Base-by-base conservation (phyloP, 1,139 yeast species). In the Kodamaea sp. region DNA sequence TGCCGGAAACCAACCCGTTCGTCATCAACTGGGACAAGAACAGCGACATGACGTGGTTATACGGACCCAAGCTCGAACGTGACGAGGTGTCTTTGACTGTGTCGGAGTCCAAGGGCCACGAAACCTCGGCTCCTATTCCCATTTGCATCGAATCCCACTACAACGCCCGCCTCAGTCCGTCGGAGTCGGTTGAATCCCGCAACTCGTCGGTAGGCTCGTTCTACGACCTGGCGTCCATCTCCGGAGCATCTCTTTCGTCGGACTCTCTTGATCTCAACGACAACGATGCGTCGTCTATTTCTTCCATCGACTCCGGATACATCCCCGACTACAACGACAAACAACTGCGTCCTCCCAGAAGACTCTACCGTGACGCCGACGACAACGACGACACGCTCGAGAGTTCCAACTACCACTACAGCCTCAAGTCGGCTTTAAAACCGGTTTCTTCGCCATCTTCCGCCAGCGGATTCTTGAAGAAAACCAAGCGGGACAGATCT, bases 31-130 rank as follows among this genome's bases (percentile, higher is more conserved):
- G 76, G 76, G 62, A 65, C 42, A 70, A 70, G 44, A 57, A 55
- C 34, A 63, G 66, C 39, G 76, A 70, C 42, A 58, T 67, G 32
- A 70, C 73, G 10, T 69, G 74, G 75, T 60, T 70, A 39, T 70
- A 63, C 41, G 76, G 75, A 1, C 76, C 76, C 21, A 63, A 63
- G 42, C 58, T 55, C 28, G 48, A 39, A 9, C 6, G 6, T 6
- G 8, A 18, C 6, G 9, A 18, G 9, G 8, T 7, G 9, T 9
- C 6, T 7, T 6, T 7, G 9, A 6, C 6, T 7, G 8, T 7
- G 9, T 7, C 6, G 6, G 8, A 18, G 9, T 18, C 21, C 6
- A 18, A 9, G 9, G 21, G 9, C 6, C 8, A 18, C 21, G 21
- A 18, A 18, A 9, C 21, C 6, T 6, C 6, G 21, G 21, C 21